Evolutionary conservation across 2,329 filamentous ascomycete genomes (phyloP).

Genomic region (Epichloe brachyelytri): DNA sequence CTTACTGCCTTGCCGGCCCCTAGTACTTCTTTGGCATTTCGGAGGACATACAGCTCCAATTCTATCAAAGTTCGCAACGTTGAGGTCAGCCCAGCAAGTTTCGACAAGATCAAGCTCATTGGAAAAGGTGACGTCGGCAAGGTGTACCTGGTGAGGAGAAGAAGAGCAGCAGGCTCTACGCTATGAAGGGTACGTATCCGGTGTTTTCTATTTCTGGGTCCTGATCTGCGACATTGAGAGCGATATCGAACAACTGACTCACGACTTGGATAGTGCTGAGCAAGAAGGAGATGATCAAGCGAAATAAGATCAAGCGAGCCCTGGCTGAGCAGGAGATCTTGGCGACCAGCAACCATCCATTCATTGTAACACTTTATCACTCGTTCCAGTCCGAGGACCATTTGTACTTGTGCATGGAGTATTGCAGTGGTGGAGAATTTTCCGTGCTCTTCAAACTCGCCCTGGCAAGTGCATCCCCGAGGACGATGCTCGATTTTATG

Average conservation of each 20-base stretch:
- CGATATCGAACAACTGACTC: not conserved
- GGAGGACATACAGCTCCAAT: conserved; percentile 95
- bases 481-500: conserved; percentile 93
- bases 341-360: conserved; percentile 95
- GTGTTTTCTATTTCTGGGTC: no score
- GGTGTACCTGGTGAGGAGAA: conserved; percentile 97
- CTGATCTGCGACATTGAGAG: not conserved
- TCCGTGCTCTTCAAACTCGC: conserved; percentile 86
- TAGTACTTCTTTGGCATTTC: conserved; percentile 61
- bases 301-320: conserved; percentile 98
- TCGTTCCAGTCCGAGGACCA: conserved; percentile 99
- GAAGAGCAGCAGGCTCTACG: conserved; percentile 89
- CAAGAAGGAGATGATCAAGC: conserved; percentile 99
- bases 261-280: conserved; percentile 58
- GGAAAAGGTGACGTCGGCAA: conserved; percentile 98
- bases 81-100: conserved; percentile 87
- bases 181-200: conserved; percentile 78
- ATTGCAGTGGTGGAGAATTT: conserved; percentile 99
- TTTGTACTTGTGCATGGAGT: conserved; percentile 99
- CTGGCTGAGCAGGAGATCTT: conserved; percentile 96
- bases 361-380: conserved; percentile 97
- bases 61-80: conserved; percentile 98
- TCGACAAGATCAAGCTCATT: conserved; percentile 99
- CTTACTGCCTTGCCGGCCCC: conserved; percentile 52
- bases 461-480: conserved; percentile 96